These are phyloP conservation scores for Calocybe gangraenosa DNA, from an alignment of 768 basidiomycete genomes.

Conservation along the genomic window DNA sequence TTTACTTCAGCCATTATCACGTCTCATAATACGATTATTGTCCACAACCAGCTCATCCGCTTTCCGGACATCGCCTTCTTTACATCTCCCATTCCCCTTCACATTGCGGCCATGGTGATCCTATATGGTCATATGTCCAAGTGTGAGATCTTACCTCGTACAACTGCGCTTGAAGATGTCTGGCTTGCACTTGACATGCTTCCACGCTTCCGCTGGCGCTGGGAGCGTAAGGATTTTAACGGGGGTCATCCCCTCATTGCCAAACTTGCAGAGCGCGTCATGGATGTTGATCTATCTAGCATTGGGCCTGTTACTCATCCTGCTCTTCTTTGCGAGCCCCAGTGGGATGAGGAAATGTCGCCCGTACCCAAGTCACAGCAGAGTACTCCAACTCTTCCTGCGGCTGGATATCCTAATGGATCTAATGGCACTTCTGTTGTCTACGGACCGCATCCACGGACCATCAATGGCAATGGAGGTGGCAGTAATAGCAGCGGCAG, in stretches of 20 bases:
- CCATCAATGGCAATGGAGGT: constrained; percentile 21
- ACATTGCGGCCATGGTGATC: constrained; percentile 90
- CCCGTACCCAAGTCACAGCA: constrained; percentile 36
- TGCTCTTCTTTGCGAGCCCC: constrained; percentile 45
- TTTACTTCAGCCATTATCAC: constrained; percentile 64
- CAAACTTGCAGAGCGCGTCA: constrained; percentile 76
- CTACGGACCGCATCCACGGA: constrained; percentile 35
- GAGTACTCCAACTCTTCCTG: constrained; percentile 37
- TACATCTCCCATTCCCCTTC: constrained; percentile 82
- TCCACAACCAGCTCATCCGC: constrained; percentile 78
- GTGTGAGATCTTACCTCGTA: constrained; percentile 59
- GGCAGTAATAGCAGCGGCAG: constrained; percentile 20
- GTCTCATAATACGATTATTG: constrained; percentile 82
- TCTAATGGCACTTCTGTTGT: constrained; percentile 7
- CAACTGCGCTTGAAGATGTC: constrained; percentile 74
- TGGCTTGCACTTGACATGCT: constrained; percentile 88
- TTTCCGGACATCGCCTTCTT: constrained; percentile 89
- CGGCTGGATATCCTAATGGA: constrained; percentile 24
- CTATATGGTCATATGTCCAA: constrained; percentile 83
- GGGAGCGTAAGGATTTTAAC: constrained; percentile 80
- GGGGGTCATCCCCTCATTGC: constrained; percentile 83
- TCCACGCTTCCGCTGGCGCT: constrained; percentile 87
- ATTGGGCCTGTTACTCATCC: constrained; percentile 44
- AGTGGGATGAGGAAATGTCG: constrained; percentile 48
- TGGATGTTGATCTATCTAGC: constrained; percentile 66